Evolutionary conservation across 805 yeast genomes (phyloP), one percentile per base, ranked within the genome.

Genomic region (Lipomyces yamanashiensis): DNA sequence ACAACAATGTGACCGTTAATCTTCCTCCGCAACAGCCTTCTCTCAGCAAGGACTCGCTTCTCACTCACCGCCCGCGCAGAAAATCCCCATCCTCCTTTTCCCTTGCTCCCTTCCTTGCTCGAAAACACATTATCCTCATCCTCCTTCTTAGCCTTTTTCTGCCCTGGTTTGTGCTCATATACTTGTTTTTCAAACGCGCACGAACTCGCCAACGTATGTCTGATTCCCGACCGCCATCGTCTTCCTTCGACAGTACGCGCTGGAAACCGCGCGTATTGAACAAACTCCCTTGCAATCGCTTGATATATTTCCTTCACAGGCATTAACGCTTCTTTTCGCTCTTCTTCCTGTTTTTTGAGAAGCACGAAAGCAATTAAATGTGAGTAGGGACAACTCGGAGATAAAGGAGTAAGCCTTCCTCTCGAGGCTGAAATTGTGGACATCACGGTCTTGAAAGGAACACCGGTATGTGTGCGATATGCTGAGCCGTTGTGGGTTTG

Each of bases 181-280:
- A n/a, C n/a, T n/a, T n/a, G n/a, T n/a, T n/a, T n/a, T n/a, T n/a
- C 48, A 41, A 40, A 53, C 10, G 56, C 56, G 21, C 37, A 17
- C 23, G 56, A 53, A 23, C 48, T 53, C 9, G 56, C 56, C 17
- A 53, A 34, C 15, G 56, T 53, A 13, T 53, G 56, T 37, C 56
- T 12, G 10, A 53, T 48, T 23, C 56, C 56, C 13, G 56, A 40
- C 28, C 56, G 23, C 56, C 56, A 53, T 7, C 36, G 23, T 28
- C 33, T 39, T 17, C 56, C 56, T 17, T 40, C 39, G 9, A 15
- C 9, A 10, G 48, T 37, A 1, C 9, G 12, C n/a, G 56, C 56
- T 1, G 56, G 39, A 13, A 12, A 28, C 9, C 56, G 36, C n/a
- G 56, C 56, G 48, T 40, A 53, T 23, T 21, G 17, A 19, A 7